These are phyloP conservation scores for Cyclostephanos tholiformis DNA, from an alignment of 108 stramenopile species.

Conservation along the genomic window DNA sequence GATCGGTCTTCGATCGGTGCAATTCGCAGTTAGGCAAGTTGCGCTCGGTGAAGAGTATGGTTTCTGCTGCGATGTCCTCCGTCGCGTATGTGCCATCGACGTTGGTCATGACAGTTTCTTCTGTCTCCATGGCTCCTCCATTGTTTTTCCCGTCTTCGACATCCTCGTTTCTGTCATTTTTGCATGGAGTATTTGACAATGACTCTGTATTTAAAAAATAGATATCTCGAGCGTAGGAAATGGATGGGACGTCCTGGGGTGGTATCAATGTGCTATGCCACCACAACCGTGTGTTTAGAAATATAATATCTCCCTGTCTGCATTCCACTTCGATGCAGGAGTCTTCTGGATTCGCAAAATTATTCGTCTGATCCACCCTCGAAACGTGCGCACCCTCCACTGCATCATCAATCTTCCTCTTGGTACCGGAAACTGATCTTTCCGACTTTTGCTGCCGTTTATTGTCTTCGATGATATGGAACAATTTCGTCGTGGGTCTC, in stretches of 20 bases:
- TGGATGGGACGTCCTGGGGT: conserved; percentile 59
- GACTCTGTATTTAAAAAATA: conserved; percentile 38
- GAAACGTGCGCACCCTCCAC: conserved; percentile 1
- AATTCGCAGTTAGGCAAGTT: conserved; percentile 80
- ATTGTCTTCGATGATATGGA: conserved; percentile 32
- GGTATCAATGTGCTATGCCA: conserved; percentile 87
- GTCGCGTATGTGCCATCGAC: conserved; percentile 88
- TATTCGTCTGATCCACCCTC: not conserved
- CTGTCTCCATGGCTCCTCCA: not conserved
- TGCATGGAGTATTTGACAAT: not conserved
- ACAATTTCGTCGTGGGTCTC: conserved; percentile 70
- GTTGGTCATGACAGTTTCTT: conserved; percentile 66
- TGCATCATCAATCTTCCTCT: conserved; percentile 26
- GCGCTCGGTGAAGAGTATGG: conserved; percentile 79
- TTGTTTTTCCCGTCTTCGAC: not conserved
- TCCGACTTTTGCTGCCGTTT: not conserved
- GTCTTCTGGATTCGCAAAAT: not conserved
- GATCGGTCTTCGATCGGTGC: conserved; percentile 53
- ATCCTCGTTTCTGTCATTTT: not conserved
- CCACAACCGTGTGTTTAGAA: conserved; percentile 87
- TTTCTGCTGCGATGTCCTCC: conserved; percentile 71
- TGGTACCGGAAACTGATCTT: conserved; percentile 16
- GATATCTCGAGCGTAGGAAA: conserved; percentile 88
- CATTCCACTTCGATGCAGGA: conserved; percentile 58
- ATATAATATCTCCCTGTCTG: conserved; percentile 73